Evolutionary conservation across 257 asterid species (phyloP).

Genomic region (Scutellaria baicalensis): DNA sequence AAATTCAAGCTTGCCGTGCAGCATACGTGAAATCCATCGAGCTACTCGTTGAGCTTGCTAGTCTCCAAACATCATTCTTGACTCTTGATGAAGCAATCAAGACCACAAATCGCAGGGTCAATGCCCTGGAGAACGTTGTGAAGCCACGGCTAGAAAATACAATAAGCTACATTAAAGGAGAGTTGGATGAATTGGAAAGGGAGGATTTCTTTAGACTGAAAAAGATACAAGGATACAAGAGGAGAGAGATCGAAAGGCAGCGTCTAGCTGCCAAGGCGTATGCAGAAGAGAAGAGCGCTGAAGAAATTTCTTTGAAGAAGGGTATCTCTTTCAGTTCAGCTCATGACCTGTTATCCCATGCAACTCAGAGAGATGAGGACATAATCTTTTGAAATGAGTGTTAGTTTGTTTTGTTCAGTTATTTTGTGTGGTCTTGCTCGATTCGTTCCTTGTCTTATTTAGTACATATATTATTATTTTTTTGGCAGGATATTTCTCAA

Average conservation of each 20-base stretch:
- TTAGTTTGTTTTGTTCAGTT: slow-evolving; percentile 16
- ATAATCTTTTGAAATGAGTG: slow-evolving; percentile 34
- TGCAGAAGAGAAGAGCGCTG: slow-evolving; percentile 35
- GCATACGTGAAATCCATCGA: slow-evolving; percentile 48
- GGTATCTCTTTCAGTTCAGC: slow-evolving; percentile 32
- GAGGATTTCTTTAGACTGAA: slow-evolving; percentile 52
- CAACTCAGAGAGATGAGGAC: slow-evolving; percentile 33
- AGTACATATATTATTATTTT: slow-evolving; percentile 17
- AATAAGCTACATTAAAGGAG: slow-evolving; percentile 44
- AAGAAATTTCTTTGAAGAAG: slow-evolving; percentile 32
- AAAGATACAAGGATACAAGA: slow-evolving; percentile 44
- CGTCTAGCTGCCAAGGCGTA: slow-evolving; percentile 35
- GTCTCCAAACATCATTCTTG: slow-evolving; percentile 45
- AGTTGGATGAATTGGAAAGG: slow-evolving; percentile 43
- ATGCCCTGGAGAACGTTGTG: slow-evolving; percentile 49
- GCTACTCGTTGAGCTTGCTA: slow-evolving; percentile 49
- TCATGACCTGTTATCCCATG: slow-evolving; percentile 25
- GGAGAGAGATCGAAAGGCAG: slow-evolving; percentile 40
- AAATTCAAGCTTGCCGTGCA: slow-evolving; percentile 40
- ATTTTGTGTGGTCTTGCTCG: slow-evolving; percentile 6
- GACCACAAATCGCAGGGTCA: slow-evolving; percentile 61
- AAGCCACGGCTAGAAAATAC: slow-evolving; percentile 49
- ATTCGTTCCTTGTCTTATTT: slow-evolving; percentile 5
- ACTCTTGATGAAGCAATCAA: slow-evolving; percentile 59
- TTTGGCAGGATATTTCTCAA: not conserved